A percentile compares a stretch with the other conserved stretches of the same genome.
Evolutionary conservation across 2,329 filamentous ascomycete species (phyloP).

Genomic region (Davidsoniella eucalypti): DNA sequence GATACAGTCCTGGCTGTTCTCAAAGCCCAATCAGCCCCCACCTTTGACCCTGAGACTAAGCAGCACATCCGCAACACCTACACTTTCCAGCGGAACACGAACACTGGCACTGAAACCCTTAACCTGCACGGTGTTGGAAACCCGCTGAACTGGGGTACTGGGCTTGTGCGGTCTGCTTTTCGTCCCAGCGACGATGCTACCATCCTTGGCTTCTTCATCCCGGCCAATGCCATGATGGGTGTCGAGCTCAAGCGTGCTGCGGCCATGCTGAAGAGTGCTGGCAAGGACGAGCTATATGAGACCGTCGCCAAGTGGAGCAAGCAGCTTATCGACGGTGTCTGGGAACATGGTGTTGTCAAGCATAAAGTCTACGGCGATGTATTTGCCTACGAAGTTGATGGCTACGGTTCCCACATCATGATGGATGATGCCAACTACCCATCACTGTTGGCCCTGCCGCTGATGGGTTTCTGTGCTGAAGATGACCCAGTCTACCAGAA

Average conservation of each 20-base stretch:
- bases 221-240: slow-evolving; percentile 90
- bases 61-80: slow-evolving; percentile 59
- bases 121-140: slow-evolving; percentile 75
- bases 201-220: slow-evolving; percentile 87
- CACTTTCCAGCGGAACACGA: slow-evolving; percentile 70
- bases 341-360: slow-evolving; percentile 66
- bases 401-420: slow-evolving; percentile 63
- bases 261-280: slow-evolving; percentile 45
- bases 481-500: slow-evolving; percentile 66
- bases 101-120: slow-evolving; percentile 76
- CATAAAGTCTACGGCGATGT: slow-evolving; percentile 63
- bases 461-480: slow-evolving; percentile 55
- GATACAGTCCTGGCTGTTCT: slow-evolving; percentile 59
- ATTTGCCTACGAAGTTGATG: slow-evolving; percentile 79
- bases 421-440: slow-evolving; percentile 89
- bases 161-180: slow-evolving; percentile 80
- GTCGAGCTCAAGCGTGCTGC: slow-evolving; percentile 69
- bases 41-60: slow-evolving; percentile 55
- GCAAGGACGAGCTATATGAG: slow-evolving; percentile 35
- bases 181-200: slow-evolving; percentile 89
- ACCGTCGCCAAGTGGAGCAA: slow-evolving; percentile 41
- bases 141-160: slow-evolving; percentile 68
- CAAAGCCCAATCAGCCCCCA: slow-evolving; percentile 61
- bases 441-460: slow-evolving; percentile 59
- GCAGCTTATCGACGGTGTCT: slow-evolving; percentile 58